Evolutionary conservation across 2,329 filamentous ascomycete genomes (phyloP).

Genomic region (Xylariales sp.): DNA sequence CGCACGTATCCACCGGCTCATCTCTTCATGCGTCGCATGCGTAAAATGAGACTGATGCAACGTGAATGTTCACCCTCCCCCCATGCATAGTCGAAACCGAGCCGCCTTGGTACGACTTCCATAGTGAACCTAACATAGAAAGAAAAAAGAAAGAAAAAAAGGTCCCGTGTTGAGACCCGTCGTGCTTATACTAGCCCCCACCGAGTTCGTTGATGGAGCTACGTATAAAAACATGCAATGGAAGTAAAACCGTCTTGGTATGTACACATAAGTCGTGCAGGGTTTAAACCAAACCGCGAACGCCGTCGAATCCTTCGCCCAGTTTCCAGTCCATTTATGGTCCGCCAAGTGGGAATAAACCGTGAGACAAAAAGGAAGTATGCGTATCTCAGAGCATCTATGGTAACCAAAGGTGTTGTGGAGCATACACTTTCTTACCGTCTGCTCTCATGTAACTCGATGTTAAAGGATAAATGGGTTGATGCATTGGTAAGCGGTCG

Average conservation of each 20-base stretch:
- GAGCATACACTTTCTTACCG: slow-evolving; percentile 36
- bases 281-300: slow-evolving; percentile 17
- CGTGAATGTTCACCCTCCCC: not conserved
- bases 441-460: slow-evolving; percentile 43
- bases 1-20: slow-evolving; percentile 23
- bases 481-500: slow-evolving; percentile 39
- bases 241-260: slow-evolving; percentile 23
- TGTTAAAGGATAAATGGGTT: slow-evolving; percentile 21
- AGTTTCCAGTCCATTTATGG: slow-evolving; percentile 16
- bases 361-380: not conserved
- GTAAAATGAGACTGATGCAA: slow-evolving; percentile 11
- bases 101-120: slow-evolving; percentile 1
- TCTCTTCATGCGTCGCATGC: slow-evolving; percentile 23
- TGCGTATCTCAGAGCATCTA: slow-evolving; percentile 7
- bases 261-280: slow-evolving; percentile 27
- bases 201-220: not conserved
- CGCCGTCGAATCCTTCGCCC: slow-evolving; percentile 24
- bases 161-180: slow-evolving; percentile 14
- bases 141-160: not conserved
- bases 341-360: slow-evolving; percentile 7
- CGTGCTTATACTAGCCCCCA: slow-evolving; percentile 7
- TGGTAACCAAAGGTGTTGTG: slow-evolving; percentile 34
- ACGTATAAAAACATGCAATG: slow-evolving; percentile 8
- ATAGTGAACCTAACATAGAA: slow-evolving; percentile 1
- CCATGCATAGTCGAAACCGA: not conserved